A percentile compares a stretch with the other conserved stretches of the same genome.
These are phyloP conservation scores for Fusarium circinatum DNA, from an alignment of 2,329 filamentous ascomycete genomes.

Conservation along the genomic window DNA sequence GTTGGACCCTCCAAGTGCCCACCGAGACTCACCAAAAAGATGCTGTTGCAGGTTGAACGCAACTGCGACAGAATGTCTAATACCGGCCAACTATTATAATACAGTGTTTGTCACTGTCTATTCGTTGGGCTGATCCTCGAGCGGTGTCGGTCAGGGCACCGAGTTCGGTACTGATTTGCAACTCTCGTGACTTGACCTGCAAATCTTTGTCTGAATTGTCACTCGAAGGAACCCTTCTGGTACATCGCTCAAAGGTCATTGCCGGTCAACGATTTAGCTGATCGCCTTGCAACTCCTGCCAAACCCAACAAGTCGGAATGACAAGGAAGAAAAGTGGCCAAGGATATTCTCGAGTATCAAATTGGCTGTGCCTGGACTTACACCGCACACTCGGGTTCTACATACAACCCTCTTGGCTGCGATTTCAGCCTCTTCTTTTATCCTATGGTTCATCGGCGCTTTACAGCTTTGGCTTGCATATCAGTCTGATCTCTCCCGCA, in stretches of 20 bases:
- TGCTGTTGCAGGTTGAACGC: slow-evolving; percentile 24
- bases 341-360: slow-evolving; percentile 8
- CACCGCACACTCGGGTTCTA: slow-evolving; percentile 18
- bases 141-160: slow-evolving; percentile 33
- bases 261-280: slow-evolving; percentile 10
- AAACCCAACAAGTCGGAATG: slow-evolving; percentile 12
- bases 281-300: slow-evolving; percentile 12
- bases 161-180: slow-evolving; percentile 34
- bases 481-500: slow-evolving; percentile 1
- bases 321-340: slow-evolving; percentile 4
- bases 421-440: background rate
- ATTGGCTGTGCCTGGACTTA: slow-evolving; percentile 13
- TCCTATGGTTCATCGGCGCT: background rate
- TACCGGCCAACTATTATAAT: slow-evolving; percentile 1
- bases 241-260: slow-evolving; percentile 11
- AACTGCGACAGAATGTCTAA: slow-evolving; percentile 21
- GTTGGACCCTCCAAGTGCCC: slow-evolving; percentile 13
- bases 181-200: slow-evolving; percentile 13
- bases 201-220: slow-evolving; percentile 32
- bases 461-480: slow-evolving; percentile 24
- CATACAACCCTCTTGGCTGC: background rate
- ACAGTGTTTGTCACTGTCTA: slow-evolving; percentile 30
- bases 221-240: slow-evolving; percentile 17
- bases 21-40: slow-evolving; percentile 19
- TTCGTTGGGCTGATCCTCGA: slow-evolving; percentile 8